These are phyloP conservation scores for Yamadazyma sp. DNA, from an alignment of 1,139 yeast species.

Conservation along the genomic window DNA sequence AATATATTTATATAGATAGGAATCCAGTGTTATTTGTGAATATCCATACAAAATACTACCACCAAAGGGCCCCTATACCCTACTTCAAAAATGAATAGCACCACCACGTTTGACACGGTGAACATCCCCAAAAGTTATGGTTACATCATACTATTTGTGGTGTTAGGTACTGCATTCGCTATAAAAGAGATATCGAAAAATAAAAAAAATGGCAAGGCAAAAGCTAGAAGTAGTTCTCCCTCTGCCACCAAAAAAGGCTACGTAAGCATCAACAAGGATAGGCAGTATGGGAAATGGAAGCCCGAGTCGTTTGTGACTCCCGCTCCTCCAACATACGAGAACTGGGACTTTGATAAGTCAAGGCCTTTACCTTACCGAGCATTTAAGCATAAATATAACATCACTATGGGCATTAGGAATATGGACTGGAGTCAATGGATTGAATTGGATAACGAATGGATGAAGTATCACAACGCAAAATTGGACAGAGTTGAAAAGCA, in stretches of 20 bases:
- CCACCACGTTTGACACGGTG: neutral
- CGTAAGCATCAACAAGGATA: slow-evolving; percentile 8
- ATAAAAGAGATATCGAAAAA: slow-evolving; percentile 6
- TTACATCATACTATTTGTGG: slow-evolving; percentile 8
- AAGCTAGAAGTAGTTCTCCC: slow-evolving; percentile 1
- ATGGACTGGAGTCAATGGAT: slow-evolving; percentile 64
- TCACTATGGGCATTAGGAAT: slow-evolving; percentile 65
- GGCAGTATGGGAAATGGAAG: slow-evolving; percentile 45
- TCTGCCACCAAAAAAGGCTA: neutral
- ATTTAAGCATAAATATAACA: slow-evolving; percentile 54
- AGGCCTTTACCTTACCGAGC: slow-evolving; percentile 63
- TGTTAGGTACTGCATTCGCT: slow-evolving; percentile 8
- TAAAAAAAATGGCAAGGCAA: neutral
- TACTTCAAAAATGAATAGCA: slow-evolving; percentile 1
- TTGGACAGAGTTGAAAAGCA: slow-evolving; percentile 45
- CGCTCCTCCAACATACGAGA: slow-evolving; percentile 41
- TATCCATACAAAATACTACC: neutral
- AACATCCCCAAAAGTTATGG: slow-evolving; percentile 7
- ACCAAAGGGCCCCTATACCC: neutral
- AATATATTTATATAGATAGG: neutral
- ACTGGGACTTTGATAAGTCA: slow-evolving; percentile 54
- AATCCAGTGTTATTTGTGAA: neutral
- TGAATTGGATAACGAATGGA: slow-evolving; percentile 66
- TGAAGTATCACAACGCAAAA: slow-evolving; percentile 53
- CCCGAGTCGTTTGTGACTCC: slow-evolving; percentile 56